These are phyloP conservation scores for Wickerhamomyces sydowiorum DNA, from an alignment of 805 yeast genomes.

Conservation along the genomic window DNA sequence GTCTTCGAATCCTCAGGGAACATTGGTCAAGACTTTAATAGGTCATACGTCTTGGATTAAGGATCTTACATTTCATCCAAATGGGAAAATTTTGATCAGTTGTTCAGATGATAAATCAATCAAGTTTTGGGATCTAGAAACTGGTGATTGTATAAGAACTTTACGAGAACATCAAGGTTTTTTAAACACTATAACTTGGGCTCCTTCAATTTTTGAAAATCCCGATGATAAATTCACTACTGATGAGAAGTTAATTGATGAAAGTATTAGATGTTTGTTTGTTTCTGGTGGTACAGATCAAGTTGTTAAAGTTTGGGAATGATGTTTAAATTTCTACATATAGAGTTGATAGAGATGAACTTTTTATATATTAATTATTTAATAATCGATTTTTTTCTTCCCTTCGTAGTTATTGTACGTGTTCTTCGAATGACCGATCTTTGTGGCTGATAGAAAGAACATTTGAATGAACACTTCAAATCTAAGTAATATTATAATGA, in stretches of 20 bases:
- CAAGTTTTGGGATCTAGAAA: constrained; percentile 68
- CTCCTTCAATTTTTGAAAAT: constrained; percentile 32
- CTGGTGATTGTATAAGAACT: constrained; percentile 42
- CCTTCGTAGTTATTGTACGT: neutral
- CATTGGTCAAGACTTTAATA: constrained; percentile 44
- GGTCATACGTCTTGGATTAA: constrained; percentile 92
- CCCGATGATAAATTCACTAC: constrained; percentile 23
- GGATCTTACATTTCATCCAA: constrained; percentile 65
- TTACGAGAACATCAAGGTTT: constrained; percentile 71
- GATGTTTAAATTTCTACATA: constrained; percentile 4
- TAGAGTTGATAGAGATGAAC: neutral
- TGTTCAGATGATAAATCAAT: constrained; percentile 78
- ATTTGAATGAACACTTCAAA: too few relatives aligned
- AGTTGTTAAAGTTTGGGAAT: constrained; percentile 83
- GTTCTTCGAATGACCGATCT: too few relatives aligned
- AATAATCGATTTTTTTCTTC: constrained; percentile 1
- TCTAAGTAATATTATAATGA: too few relatives aligned
- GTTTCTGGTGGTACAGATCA: constrained; percentile 96
- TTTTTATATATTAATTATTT: neutral
- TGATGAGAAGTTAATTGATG: constrained; percentile 28
- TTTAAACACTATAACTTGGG: constrained; percentile 56
- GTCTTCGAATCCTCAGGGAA: constrained; percentile 54
- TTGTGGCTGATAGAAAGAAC: too few relatives aligned
- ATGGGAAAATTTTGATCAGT: constrained; percentile 61
- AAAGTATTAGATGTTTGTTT: constrained; percentile 59